These are phyloP conservation scores for Madurella mycetomatis DNA, from an alignment of 2,329 filamentous ascomycete genomes.

Conservation along the genomic window DNA sequence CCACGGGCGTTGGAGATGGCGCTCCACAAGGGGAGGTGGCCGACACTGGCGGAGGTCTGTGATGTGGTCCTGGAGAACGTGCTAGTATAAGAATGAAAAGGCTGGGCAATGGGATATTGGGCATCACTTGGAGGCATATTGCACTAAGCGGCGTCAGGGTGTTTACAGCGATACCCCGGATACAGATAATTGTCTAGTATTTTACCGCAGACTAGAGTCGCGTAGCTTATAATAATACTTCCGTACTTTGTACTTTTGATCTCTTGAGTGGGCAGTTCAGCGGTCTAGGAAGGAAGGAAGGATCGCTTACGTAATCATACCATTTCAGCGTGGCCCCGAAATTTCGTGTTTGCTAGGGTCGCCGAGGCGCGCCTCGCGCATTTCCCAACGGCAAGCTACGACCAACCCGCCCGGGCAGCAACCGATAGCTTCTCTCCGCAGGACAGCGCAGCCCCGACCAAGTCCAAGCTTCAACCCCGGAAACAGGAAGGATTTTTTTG, in stretches of 20 bases:
- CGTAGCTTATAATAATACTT: not conserved
- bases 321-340: not conserved
- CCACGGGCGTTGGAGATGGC: slow-evolving; percentile 28
- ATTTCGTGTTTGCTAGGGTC: not conserved
- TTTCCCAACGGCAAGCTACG: not conserved
- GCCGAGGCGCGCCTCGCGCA: not conserved
- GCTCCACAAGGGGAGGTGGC: slow-evolving; percentile 33
- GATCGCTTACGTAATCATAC: not conserved
- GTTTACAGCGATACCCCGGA: not conserved
- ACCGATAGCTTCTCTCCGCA: not conserved
- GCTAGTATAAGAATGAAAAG: slow-evolving; percentile 31
- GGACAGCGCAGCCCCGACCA: too few species aligned
- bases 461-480: not conserved
- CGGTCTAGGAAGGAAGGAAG: too few species aligned
- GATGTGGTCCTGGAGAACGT: slow-evolving; percentile 44
- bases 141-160: not conserved
- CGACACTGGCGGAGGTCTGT: slow-evolving; percentile 40
- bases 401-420: not conserved
- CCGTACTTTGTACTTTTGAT: too few species aligned
- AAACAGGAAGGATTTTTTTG: not conserved
- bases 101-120: not conserved
- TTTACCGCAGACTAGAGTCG: not conserved
- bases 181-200: too few species aligned
- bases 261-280: too few species aligned
- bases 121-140: not conserved